Evolutionary conservation across 495 filamentous ascomycete genomes (phyloP), one percentile per base, ranked within the genome.

Genomic region (Jackrogersella multiformis): DNA sequence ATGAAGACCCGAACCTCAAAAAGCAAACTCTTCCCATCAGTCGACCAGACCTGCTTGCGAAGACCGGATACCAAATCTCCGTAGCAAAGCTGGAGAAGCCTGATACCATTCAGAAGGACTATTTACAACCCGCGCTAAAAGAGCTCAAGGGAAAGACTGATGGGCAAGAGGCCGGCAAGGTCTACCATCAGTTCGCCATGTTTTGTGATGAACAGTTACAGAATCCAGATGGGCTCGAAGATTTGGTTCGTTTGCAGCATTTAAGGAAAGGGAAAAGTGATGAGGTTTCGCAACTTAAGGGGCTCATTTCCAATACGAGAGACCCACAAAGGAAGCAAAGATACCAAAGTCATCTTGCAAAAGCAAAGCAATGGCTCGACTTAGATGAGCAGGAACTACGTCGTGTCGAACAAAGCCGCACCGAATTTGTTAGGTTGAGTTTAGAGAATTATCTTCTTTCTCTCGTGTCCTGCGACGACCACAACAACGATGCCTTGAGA

Each of bases 201-300:
- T 99, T 97, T 70, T 99, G 95, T 73, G 94, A 99, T 74, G 88
- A 90, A 66, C 95, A 98, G 73, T 80, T 98, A 10, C 88, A 96
- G 61, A 94, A 93, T 72, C 85, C 88, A 1, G 92, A 94, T 53
- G 87, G 88, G 52, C 78, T 92, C 16, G 93, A 97, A 73, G 95
- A 99, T 64, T 87, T 96, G 62, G 84, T 87, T 42, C 89, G 95
- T 12, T 83, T 97, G 34, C 82, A 92, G 70, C 92, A 88, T 67
- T 81, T 98, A 23, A 89, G 89, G 66, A 83, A 92, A 66, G 89
- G 88, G 52, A 97, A 97, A 76, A 87, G 88, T 66, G 84, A 86
- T 44, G 92, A 97, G 75, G 84, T 96, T 6, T 69, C 78, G 20
- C 87, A 91, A 61, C 82, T 94, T 5, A 88, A 85, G 70, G 81